Evolutionary conservation across 106 monocot species (phyloP), one percentile per base, ranked within the genome.

Genomic region (Gastrodia elata): DNA sequence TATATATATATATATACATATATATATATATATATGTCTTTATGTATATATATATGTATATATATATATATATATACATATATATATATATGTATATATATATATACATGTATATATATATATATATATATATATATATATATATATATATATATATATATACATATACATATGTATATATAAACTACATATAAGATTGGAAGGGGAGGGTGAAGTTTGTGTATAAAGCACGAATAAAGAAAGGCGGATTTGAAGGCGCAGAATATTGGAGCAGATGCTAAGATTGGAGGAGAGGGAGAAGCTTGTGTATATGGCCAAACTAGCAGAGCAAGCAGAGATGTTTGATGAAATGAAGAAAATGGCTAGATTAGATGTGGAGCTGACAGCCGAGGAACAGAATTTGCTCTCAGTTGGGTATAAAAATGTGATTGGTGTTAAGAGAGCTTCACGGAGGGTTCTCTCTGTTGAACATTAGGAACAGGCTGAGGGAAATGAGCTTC

Each of bases 261-360:
- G 10, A n/a, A n/a, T n/a, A n/a, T n/a, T n/a, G n/a, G n/a, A n/a
- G n/a, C n/a, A 10, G 20, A 18, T 13, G 26, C 34, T 41, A 9
- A 33, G 13, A 7, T 71, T 75, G 71, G 67, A 77, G 28, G 84
- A 77, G 41, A 67, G 80, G 34, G 77, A 80, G 69, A 74, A 27
- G 52, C 49, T 22, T 1, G 74, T 80, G 40, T 80, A 70, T 71
- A 44, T 71, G 37, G 81, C 80, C 8, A 81, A 80, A 76, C 72
- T 79, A 24, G 83, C 83, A 4, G 83, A 83, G 55, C 78, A 79
- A 35, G 83, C 83, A 10, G 84, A 84, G 71, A 80, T 80, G 58
- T 84, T 77, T 68, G 80, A 77, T 28, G 80, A 75, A 43, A 65
- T 75, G 74, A 75, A 75, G 74, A 75, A 65, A 65, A 40, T 75